Base-by-base conservation (phyloP, 31 red algal species). In the Endocladia muricata region DNA sequence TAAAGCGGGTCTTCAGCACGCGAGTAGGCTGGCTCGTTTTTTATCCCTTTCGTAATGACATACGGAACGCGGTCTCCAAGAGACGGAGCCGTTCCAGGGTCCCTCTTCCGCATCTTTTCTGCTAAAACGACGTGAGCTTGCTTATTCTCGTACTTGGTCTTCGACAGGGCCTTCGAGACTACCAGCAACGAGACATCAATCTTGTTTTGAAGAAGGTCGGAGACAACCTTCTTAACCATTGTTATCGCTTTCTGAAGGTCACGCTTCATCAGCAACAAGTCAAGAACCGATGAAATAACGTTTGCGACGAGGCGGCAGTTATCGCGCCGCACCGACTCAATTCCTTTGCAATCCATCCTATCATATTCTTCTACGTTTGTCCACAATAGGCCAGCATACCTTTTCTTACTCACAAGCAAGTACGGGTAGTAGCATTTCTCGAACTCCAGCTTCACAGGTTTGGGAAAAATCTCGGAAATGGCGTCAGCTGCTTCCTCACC, bases 301-400 rank as follows among this genome's bases (percentile, higher is more conserved):
- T 96, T 94, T 25, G 93, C 93, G 1, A 99, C 97, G 37, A 99
- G 85, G 56, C 91, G 81, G 85, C 97, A 99, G 77, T 99, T 99
- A 71, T 99, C 97, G 2, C 97, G 83, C 9, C 97, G 84, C 21
- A 99, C 97, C 11, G 97, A 78, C 79, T 99, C 97, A 63, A 99
- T 83, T 43, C 97, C 97, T 67, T 99, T 99, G 70, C 85, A 91
- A 81, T 99, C 97, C 97, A 99, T 99, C 61, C 94, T 96, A 83
- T 99, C 97, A 58, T 87, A 88, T 22, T 83, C 75, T 13, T 96
- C 85, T 1, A 69, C 37, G 9, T 83, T 79, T 17, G 97, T 99
- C 97, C 97, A 99, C 15, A 90, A 82, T 41, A 96, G 81, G 44
- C 97, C 97, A 28, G 97, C 97, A 63, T 99, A 99, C 26, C 97